Evolutionary conservation across 164 flowering plant genomes (phyloP).

Genomic region (Nymphaea colorata): DNA sequence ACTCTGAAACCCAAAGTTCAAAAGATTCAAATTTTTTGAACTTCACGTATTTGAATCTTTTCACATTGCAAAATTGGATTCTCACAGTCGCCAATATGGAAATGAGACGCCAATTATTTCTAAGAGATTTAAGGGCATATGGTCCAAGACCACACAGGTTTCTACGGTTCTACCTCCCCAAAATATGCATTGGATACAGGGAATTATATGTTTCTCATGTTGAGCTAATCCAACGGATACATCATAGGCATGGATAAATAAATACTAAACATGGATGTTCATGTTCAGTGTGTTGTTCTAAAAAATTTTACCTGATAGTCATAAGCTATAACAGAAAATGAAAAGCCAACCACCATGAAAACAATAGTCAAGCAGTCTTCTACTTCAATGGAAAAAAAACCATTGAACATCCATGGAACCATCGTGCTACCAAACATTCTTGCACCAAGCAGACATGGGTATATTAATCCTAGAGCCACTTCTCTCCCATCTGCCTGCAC

Average conservation of each 20-base stretch:
- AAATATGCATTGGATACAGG: no score
- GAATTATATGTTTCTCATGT: no score
- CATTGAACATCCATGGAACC: constrained; percentile 64
- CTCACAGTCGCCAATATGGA: background rate
- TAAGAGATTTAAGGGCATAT: no score
- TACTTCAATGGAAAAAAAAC: constrained; percentile 37
- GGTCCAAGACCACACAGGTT: no score
- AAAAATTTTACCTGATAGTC: constrained; percentile 72
- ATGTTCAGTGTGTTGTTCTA: background rate
- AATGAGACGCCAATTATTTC: background rate
- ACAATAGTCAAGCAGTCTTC: constrained; percentile 59
- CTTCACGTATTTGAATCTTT: background rate
- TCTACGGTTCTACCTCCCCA: no score
- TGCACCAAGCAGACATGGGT: constrained; percentile 81
- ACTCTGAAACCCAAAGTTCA: no score
- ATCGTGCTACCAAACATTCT: constrained; percentile 88
- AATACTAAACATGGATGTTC: background rate
- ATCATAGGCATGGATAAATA: background rate
- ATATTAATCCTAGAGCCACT: constrained; percentile 63
- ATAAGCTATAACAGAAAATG: constrained; percentile 58
- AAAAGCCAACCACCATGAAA: constrained; percentile 40
- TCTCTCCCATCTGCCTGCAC: constrained; percentile 95
- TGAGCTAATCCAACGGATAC: no score
- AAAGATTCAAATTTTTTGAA: background rate
- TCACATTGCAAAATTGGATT: background rate